Percentiles rank a stretch among this genome's conserved stretches.
phyloP scores from a whole-genome alignment of 2,329 filamentous ascomycete genomes.

The Colletotrichum truncatum region DNA sequence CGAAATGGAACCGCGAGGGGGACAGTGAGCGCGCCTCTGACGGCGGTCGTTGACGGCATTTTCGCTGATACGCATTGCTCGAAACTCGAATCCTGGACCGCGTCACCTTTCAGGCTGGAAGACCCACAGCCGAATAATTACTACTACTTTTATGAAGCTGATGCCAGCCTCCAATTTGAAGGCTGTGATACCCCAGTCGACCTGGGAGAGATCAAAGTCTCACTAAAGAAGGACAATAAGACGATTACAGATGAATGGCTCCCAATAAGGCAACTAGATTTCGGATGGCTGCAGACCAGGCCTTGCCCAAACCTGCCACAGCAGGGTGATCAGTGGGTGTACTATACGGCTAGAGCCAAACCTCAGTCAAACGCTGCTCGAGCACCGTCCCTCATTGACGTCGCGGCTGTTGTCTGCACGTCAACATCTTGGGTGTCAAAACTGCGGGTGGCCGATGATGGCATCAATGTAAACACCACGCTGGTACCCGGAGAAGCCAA shows the following conservation, averaged over 20 bases:
- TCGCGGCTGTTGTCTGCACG: slow-evolving; percentile 6
- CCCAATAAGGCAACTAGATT: not conserved
- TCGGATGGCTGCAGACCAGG: not conserved
- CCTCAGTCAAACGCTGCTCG: not conserved
- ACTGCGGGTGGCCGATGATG: slow-evolving; percentile 7
- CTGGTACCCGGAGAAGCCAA: not conserved
- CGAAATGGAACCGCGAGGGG: not conserved
- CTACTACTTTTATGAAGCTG: not conserved
- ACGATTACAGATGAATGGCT: not conserved
- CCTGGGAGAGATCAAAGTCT: no score
- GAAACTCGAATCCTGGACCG: not conserved
- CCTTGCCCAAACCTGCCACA: not conserved
- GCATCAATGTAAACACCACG: not conserved
- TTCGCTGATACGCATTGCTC: slow-evolving; percentile 8
- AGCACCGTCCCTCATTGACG: not conserved
- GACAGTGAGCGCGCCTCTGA: not conserved
- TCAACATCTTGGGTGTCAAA: slow-evolving; percentile 9
- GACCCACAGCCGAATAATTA: not conserved
- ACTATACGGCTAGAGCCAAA: not conserved
- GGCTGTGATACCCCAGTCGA: slow-evolving; percentile 1
- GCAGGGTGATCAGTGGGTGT: not conserved
- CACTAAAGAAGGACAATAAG: no score
- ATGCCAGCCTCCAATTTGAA: not conserved
- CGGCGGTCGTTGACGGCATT: not conserved
- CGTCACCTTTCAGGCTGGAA: not conserved